These are phyloP conservation scores for Euphrasia confusa DNA, from an alignment of 257 asterid species.

Conservation along the genomic window DNA sequence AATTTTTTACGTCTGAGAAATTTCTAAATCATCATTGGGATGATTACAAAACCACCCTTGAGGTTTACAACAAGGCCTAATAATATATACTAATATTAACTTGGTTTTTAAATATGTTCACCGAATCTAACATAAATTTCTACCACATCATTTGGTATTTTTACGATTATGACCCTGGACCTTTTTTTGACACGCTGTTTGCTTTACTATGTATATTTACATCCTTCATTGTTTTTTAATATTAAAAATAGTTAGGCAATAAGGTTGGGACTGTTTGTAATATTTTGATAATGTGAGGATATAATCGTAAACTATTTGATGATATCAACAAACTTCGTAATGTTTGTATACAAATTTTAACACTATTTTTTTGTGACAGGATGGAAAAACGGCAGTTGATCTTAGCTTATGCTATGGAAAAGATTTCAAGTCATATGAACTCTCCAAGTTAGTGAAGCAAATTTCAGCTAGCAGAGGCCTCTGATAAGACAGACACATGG, in stretches of 20 bases:
- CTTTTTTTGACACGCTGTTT: not conserved
- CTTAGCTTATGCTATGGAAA: slow-evolving; percentile 82
- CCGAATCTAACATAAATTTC: not conserved
- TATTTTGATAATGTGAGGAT: not conserved
- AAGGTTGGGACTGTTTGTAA: not conserved
- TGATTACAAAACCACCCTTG: no score
- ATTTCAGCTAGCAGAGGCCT: slow-evolving; percentile 52
- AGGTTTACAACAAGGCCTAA: no score
- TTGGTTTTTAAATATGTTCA: not conserved
- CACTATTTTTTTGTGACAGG: slow-evolving; percentile 32
- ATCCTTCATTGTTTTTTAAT: not conserved
- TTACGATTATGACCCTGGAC: not conserved
- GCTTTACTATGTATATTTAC: not conserved
- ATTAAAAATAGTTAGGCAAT: not conserved
- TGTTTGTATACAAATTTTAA: no score
- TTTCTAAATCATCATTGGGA: not conserved
- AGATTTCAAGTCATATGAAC: slow-evolving; percentile 90
- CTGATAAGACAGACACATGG: slow-evolving; percentile 6
- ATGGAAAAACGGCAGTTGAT: slow-evolving; percentile 64
- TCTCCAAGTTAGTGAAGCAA: slow-evolving; percentile 76
- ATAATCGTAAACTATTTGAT: not conserved
- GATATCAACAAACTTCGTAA: not conserved
- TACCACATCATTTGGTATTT: not conserved
- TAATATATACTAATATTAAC: not conserved
- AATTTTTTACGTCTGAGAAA: not conserved